phyloP scores from a whole-genome alignment of 2,329 filamentous ascomycete genomes.

The Colletotrichum paranaense region DNA sequence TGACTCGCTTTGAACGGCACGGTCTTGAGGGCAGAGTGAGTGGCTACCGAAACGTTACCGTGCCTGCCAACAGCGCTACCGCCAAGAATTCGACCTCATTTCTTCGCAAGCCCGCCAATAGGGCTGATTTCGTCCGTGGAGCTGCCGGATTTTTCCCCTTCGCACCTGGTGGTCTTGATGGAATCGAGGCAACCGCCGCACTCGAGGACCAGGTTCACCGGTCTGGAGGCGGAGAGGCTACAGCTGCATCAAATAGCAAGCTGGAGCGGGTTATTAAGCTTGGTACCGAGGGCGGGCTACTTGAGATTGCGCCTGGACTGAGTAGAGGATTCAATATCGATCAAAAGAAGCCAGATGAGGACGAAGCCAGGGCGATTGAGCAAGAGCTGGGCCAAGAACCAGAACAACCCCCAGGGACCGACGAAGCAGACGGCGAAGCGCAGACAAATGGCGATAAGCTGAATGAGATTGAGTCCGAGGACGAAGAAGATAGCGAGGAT shows the following conservation, averaged over 20 bases:
- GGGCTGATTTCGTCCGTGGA: conserved; percentile 91
- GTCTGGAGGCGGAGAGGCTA: conserved; percentile 52
- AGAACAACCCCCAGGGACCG: conserved; percentile 45
- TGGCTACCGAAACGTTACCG: conserved; percentile 92
- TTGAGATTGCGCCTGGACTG: conserved; percentile 87
- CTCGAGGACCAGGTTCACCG: conserved; percentile 79
- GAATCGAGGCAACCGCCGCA: conserved; percentile 85
- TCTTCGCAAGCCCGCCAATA: conserved; percentile 83
- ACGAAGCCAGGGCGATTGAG: conserved; percentile 56
- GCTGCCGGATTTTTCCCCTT: conserved; percentile 96
- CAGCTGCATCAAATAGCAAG: conserved; percentile 60
- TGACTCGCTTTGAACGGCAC: conserved; percentile 91
- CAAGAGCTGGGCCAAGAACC: conserved; percentile 62
- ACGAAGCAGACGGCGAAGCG: conserved; percentile 41
- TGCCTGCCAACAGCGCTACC: conserved; percentile 88
- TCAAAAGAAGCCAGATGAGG: conserved; percentile 65
- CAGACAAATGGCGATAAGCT: conserved; percentile 41
- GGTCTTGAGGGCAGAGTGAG: conserved; percentile 93
- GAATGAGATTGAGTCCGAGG: conserved; percentile 45
- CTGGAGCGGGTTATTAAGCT: conserved; percentile 91
- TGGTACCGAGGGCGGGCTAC: conserved; percentile 78
- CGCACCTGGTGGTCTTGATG: conserved; percentile 88
- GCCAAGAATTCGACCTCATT: conserved; percentile 96
- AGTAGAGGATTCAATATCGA: conserved; percentile 79
- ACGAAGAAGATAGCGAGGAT: conserved; percentile 64